Evolutionary conservation across 1,284 basidiomycete genomes (phyloP), one percentile per base, ranked within the genome.

Genomic region (Ganoderma resinaceum): DNA sequence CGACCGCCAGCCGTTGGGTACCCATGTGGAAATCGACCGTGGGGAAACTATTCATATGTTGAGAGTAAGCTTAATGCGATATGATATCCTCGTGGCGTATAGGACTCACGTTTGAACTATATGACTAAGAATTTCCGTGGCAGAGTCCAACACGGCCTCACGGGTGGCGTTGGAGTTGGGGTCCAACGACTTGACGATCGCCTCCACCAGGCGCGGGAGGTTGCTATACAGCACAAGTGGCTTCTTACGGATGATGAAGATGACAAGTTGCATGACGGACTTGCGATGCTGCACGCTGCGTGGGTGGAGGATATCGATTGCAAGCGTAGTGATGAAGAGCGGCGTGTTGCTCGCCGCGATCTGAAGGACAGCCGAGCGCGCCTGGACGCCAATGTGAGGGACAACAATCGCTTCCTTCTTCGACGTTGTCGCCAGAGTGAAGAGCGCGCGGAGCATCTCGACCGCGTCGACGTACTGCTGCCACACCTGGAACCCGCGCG

Each of bases 141-240:
- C 97, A 0, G 95, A 91, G 73, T 97, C 93, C 62, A 95, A 83
- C 2, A 99, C 92, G 0, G 94, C 93, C 58, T 98, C 95, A 18
- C 98, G 87, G 77, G 93, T 89, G 14, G 90, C 84, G 0, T 90
- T 94, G 12, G 91, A 87, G 74, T 95, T 97, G 14, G 97, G 98
- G 80, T 99, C 97, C 53, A 99, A 85, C 9, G 95, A 98, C 78
- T 97, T 98, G 29, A 99, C 96, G 1, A 99, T 96, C 0, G 96
- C 96, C 78, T 99, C 97, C 77, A 96, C 92, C 49, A 99, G 84
- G 35, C 93, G 87, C 0, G 97, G 95, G 40, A 99, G 82, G 74
- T 94, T 95, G 14, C 94, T 89, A 73, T 95, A 92, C 57, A 99
- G 83, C 14, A 98, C 90, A 43, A 94, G 83, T 0, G 97, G 96